phyloP scores from a whole-genome alignment of 129 eudicot species.

The Calendula officinalis region DNA sequence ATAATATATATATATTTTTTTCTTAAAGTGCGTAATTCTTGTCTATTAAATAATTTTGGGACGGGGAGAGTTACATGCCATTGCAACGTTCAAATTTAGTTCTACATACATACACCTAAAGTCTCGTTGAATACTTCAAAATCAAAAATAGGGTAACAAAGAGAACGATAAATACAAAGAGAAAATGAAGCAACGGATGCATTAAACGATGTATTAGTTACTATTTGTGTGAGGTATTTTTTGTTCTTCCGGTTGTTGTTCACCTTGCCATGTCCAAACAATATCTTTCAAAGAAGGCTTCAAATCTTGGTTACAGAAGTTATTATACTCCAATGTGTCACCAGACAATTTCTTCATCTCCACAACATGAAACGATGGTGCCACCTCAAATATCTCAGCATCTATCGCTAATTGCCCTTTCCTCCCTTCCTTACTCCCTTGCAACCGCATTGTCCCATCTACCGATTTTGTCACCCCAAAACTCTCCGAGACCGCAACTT shows the following conservation, averaged over 20 bases:
- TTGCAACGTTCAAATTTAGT: no score
- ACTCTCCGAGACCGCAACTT: conserved; percentile 30
- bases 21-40: no score
- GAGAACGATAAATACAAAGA: no score
- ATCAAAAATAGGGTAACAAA: no score
- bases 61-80: no score
- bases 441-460: conserved; percentile 48
- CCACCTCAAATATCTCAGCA: conserved; percentile 61
- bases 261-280: conserved; percentile 44
- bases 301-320: conserved; percentile 51
- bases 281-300: conserved; percentile 57
- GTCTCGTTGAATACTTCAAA: no score
- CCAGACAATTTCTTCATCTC: conserved; percentile 56
- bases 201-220: neutral
- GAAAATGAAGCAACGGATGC: no score
- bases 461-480: conserved; percentile 38
- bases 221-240: conserved; percentile 10
- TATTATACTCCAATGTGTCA: conserved; percentile 48
- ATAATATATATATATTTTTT: no score
- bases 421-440: conserved; percentile 51
- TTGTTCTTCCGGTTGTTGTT: conserved; percentile 2
- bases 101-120: no score
- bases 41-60: no score
- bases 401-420: conserved; percentile 53
- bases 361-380: conserved; percentile 57